A percentile compares a stretch with the other conserved stretches of the same genome.
These are phyloP conservation scores for Fremontodendron californicum DNA, from an alignment of 345 rosid genomes.

Conservation along the genomic window DNA sequence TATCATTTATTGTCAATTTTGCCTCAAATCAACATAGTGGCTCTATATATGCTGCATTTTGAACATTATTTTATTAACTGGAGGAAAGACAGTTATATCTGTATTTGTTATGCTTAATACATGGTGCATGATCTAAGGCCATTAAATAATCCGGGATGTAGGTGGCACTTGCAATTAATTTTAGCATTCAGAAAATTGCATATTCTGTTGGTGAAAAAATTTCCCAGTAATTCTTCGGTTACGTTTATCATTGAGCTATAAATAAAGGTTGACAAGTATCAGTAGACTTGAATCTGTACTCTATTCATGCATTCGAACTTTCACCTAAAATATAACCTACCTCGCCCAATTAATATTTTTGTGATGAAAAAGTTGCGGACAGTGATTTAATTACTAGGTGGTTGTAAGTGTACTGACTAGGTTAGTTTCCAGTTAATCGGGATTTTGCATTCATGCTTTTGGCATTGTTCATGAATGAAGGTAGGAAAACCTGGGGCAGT, in stretches of 20 bases:
- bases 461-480: neutral
- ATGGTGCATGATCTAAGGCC: neutral
- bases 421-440: neutral
- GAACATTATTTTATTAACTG: neutral
- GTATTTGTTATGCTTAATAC: neutral
- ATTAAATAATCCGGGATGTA: neutral
- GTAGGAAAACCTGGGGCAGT: conserved; percentile 8
- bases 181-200: neutral
- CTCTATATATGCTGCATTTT: neutral
- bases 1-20: neutral
- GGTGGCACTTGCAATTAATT: neutral
- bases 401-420: neutral
- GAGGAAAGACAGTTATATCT: neutral
- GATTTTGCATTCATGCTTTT: neutral
- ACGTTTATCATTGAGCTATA: neutral
- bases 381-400: neutral
- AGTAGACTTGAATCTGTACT: neutral
- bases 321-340: neutral
- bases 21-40: neutral
- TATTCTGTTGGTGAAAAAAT: too few species aligned
- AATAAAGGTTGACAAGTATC: neutral
- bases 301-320: neutral
- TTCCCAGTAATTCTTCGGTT: neutral
- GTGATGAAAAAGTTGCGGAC: neutral
- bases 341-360: neutral